Evolutionary conservation across 805 yeast genomes (phyloP).

Genomic region (Cyberlindnera amylophila): DNA sequence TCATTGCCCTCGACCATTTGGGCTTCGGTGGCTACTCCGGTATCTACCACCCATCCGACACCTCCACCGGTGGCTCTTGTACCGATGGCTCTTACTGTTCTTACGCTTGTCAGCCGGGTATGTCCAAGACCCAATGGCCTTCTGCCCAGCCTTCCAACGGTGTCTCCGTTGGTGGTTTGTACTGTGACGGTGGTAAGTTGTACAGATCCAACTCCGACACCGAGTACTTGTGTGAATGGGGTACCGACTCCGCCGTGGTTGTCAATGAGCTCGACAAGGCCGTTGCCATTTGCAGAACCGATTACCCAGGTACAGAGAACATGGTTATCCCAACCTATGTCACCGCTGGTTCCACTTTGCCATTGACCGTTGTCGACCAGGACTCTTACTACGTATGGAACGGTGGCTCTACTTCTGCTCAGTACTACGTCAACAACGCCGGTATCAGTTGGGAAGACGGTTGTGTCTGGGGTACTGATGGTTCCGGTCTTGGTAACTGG

Average conservation of each 20-base stretch:
- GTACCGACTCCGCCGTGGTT: slow-evolving; percentile 64
- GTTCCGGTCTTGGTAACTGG: slow-evolving; percentile 92
- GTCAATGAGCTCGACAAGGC: slow-evolving; percentile 56
- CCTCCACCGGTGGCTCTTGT: slow-evolving; percentile 65
- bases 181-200: slow-evolving; percentile 77
- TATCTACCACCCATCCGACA: slow-evolving; percentile 49
- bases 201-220: slow-evolving; percentile 69
- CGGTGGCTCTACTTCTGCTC: slow-evolving; percentile 84
- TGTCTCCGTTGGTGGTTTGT: slow-evolving; percentile 88
- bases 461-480: slow-evolving; percentile 81
- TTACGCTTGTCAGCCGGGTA: slow-evolving; percentile 96
- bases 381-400: slow-evolving; percentile 76
- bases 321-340: slow-evolving; percentile 94
- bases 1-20: slow-evolving; percentile 64
- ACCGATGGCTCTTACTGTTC: slow-evolving; percentile 92
- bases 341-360: slow-evolving; percentile 57
- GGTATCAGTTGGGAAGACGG: slow-evolving; percentile 90
- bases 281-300: slow-evolving; percentile 95
- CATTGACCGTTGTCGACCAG: slow-evolving; percentile 77
- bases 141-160: slow-evolving; percentile 79
- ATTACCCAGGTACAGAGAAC: slow-evolving; percentile 98
- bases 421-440: slow-evolving; percentile 95
- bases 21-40: slow-evolving; percentile 86
- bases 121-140: slow-evolving; percentile 99
- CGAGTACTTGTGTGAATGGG: slow-evolving; percentile 84